phyloP scores from a whole-genome alignment of 148 eudicot species.

The Drosera capensis region DNA sequence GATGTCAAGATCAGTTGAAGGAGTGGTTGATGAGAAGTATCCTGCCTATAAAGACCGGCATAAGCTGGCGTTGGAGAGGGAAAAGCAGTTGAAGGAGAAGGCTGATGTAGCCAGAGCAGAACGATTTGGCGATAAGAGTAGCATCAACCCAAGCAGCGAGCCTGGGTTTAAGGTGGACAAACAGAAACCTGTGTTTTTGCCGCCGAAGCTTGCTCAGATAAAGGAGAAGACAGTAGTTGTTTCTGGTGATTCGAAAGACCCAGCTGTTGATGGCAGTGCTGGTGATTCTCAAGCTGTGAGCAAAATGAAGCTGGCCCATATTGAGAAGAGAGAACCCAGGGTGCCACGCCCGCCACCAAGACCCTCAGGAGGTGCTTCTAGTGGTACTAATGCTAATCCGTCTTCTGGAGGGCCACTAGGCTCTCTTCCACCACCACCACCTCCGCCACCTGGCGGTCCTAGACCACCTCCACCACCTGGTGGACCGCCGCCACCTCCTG shows the following conservation, averaged over 20 bases:
- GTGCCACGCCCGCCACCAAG: constrained; percentile 85
- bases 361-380: constrained; percentile 23
- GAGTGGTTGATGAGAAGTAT: constrained; percentile 67
- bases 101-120: constrained; percentile 83
- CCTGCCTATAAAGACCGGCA: constrained; percentile 86
- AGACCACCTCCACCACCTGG: constrained; percentile 28
- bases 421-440: constrained; percentile 59
- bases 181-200: constrained; percentile 31
- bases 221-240: constrained; percentile 56
- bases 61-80: constrained; percentile 83
- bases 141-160: constrained; percentile 6
- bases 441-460: constrained; percentile 37
- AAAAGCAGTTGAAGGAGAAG: constrained; percentile 73
- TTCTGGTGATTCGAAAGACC: constrained; percentile 26
- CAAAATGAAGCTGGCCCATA: constrained; percentile 65
- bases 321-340: constrained; percentile 80
- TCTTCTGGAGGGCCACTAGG: constrained; percentile 25
- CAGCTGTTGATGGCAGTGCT: constrained; percentile 27
- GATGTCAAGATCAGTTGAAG: constrained; percentile 83
- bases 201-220: constrained; percentile 74
- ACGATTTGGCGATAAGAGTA: constrained; percentile 46
- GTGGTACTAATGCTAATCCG: constrained; percentile 16
- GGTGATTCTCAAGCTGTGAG: constrained; percentile 43
- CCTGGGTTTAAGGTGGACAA: constrained; percentile 15
- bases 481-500: constrained; percentile 59